Evolutionary conservation across 306 rosid species (phyloP).

Genomic region (Rubus parviflorus): DNA sequence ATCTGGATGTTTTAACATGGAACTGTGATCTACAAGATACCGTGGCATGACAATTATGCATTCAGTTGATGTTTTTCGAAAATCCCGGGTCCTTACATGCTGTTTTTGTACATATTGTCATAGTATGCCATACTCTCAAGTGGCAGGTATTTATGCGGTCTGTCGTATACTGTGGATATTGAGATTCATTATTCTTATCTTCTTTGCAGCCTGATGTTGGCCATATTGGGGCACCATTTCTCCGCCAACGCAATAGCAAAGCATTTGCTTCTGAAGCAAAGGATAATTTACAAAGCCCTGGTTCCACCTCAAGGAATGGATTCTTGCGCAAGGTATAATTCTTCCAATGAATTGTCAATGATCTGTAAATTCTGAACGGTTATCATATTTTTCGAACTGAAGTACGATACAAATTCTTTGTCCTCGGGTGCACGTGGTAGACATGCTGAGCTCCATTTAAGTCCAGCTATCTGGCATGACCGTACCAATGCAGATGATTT

Average conservation of each 20-base stretch:
- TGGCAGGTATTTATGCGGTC: background rate
- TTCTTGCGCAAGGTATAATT: slow-evolving; percentile 63
- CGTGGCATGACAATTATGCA: slow-evolving; percentile 8
- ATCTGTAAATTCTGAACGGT: background rate
- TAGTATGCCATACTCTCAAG: background rate
- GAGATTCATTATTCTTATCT: slow-evolving; percentile 25
- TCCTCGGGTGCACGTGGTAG: background rate
- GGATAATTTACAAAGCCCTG: slow-evolving; percentile 56
- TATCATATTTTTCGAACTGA: background rate
- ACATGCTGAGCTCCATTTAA: background rate
- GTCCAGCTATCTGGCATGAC: background rate
- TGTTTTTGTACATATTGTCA: background rate
- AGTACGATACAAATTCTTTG: background rate
- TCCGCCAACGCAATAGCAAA: slow-evolving; percentile 41
- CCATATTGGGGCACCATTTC: slow-evolving; percentile 44
- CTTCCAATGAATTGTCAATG: slow-evolving; percentile 20
- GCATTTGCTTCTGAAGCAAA: slow-evolving; percentile 55
- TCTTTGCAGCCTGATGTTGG: slow-evolving; percentile 55
- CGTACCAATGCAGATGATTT: background rate
- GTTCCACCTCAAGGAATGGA: slow-evolving; percentile 54
- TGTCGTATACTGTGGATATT: slow-evolving; percentile 18
- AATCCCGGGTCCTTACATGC: background rate
- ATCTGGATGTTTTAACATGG: slow-evolving; percentile 14
- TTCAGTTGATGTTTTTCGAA: slow-evolving; percentile 12
- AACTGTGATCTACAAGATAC: slow-evolving; percentile 15